Conservation (phyloP, 805 yeast species). For the Yarrowia yakushimensis region DNA sequence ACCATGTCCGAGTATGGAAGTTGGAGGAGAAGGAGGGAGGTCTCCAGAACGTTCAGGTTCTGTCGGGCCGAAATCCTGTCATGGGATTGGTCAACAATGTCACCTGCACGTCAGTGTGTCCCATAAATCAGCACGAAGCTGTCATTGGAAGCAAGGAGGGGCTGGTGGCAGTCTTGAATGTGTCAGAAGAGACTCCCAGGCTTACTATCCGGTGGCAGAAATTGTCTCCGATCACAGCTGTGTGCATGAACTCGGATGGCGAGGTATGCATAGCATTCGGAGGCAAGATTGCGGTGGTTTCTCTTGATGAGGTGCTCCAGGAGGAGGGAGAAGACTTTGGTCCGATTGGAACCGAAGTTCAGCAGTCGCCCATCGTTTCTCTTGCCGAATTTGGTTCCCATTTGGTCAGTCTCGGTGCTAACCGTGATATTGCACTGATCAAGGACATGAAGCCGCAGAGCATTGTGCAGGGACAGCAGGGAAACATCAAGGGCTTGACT, state of each 20-base stretch:
- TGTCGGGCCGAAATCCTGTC: conserved; percentile 59
- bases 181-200: conserved; percentile 7
- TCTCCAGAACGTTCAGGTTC: conserved; percentile 33
- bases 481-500: conserved; percentile 11
- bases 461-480: conserved; percentile 2
- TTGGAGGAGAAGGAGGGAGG: conserved; percentile 31
- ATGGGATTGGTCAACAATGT: conserved; percentile 49
- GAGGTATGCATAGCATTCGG: not conserved
- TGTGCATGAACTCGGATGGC: not conserved
- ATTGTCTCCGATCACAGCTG: not conserved
- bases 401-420: not conserved
- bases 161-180: conserved; percentile 30
- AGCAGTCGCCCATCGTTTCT: not conserved
- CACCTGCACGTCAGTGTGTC: conserved; percentile 46
- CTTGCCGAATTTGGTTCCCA: not conserved
- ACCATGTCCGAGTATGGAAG: conserved; percentile 63
- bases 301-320: conserved; percentile 12
- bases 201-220: conserved; percentile 3
- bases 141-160: conserved; percentile 35
- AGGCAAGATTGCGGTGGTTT: not conserved
- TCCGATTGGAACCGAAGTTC: conserved; percentile 8
- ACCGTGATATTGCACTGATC: not conserved
- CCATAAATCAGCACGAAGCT: conserved; percentile 37
- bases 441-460: not conserved
- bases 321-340: not conserved